Evolutionary conservation across 441 rosid species (phyloP), one percentile per base, ranked within the genome.

Genomic region (Manihot esculenta): DNA sequence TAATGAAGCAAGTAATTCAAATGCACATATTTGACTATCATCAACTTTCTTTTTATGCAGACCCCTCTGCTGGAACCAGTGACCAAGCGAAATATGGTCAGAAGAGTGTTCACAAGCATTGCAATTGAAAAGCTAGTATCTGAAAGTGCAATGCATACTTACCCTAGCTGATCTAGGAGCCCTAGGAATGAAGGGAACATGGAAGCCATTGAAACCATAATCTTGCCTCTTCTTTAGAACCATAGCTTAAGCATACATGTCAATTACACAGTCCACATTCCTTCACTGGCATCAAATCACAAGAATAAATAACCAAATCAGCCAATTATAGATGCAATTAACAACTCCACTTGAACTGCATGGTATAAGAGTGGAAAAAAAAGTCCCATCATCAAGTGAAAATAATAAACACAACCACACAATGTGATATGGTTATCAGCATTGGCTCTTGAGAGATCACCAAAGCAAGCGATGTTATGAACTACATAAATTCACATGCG

Each of bases 101-200:
- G 27, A 21, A 69, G 18, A 64, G 26, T 51, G 65, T 49, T 71
- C 44, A 72, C 64, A 60, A 54, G 45, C 1, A 65, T 53, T 15
- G 66, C 17, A 76, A 59, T 57, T n/a, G 33, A 44, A 75, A 58
- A 21, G 62, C 68, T 7, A 51, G 21, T 18, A 33, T 21, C 27
- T 54, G 38, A 51, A 69, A 26, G 13, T 51, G 51, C 33, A 59
- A 1, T 33, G 21, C 38, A 18, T 62, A 76, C 70, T 83, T 68
- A 93, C 98, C 83, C 95, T 84, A 41, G 88, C 81, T 71, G 97
- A 93, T 88, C 96, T 85, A 33, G 97, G 84, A 75, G 92, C 97
- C 72, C 84, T 83, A 67, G 98, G 98, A 80, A 85, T 76, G 35
- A 76, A 77, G n/a, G 92, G 96, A 62, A 84, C 84, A 74, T 83